Conservation (phyloP, 208 protist species). For the Wallacemonas sp. region DNA sequence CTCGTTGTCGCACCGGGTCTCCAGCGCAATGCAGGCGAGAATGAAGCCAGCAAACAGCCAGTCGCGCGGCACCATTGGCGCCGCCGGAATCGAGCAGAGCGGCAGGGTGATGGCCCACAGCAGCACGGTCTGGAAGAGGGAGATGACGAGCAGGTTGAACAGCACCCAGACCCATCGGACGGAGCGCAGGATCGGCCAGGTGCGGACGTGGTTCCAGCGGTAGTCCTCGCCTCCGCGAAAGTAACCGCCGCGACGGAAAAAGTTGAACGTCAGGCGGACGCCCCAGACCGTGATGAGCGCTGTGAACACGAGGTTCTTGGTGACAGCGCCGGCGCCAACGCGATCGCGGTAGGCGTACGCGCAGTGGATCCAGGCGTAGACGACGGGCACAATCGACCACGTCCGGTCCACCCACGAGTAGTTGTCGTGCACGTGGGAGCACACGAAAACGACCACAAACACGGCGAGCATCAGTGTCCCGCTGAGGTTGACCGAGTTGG, state of each 20-base stretch:
- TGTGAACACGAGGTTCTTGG: conserved; percentile 38
- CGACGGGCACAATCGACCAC: conserved; percentile 74
- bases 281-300: conserved; percentile 70
- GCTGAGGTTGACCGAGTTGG: conserved; percentile 28
- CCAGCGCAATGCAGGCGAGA: conserved; percentile 39
- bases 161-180: conserved; percentile 41
- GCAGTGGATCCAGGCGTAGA: conserved; percentile 69
- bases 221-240: conserved; percentile 69
- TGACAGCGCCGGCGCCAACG: conserved; percentile 16
- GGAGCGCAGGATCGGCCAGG: conserved; percentile 32
- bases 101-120: conserved; percentile 79
- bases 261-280: conserved; percentile 73
- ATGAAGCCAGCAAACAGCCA: conserved; percentile 32
- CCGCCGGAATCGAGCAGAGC: conserved; percentile 39
- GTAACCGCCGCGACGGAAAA: conserved; percentile 73
- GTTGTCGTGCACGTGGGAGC: conserved; percentile 53
- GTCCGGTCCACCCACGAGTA: conserved; percentile 82
- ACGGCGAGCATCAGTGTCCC: conserved; percentile 44
- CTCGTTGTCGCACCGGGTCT: conserved; percentile 69
- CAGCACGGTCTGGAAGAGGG: conserved; percentile 63
- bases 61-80: conserved; percentile 29
- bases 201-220: conserved; percentile 68
- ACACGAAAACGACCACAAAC: conserved; percentile 49
- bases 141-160: conserved; percentile 75
- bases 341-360: conserved; percentile 31